phyloP scores from a whole-genome alignment of 768 basidiomycete genomes.

The Boletus speciosus region DNA sequence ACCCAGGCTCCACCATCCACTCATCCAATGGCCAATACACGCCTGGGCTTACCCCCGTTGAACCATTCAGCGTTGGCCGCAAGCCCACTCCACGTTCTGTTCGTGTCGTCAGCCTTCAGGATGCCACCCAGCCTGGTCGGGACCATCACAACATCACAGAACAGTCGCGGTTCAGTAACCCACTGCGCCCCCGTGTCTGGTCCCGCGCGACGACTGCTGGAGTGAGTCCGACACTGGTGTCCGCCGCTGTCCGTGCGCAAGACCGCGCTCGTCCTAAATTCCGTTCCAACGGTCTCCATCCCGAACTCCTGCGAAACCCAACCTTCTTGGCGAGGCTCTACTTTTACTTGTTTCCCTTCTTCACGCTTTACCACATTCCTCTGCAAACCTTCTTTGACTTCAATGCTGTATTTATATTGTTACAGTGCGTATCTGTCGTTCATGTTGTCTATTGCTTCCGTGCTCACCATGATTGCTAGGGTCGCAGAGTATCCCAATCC shows the following conservation, averaged over 20 bases:
- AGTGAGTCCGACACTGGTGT: slow-evolving; percentile 42
- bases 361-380: slow-evolving; percentile 69
- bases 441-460: background rate
- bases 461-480: slow-evolving; percentile 38
- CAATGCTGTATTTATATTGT: slow-evolving; percentile 77
- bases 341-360: slow-evolving; percentile 67
- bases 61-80: slow-evolving; percentile 49
- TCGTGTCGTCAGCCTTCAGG: slow-evolving; percentile 71
- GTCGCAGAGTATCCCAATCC: slow-evolving; percentile 74
- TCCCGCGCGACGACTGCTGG: slow-evolving; percentile 52
- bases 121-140: slow-evolving; percentile 40
- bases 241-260: slow-evolving; percentile 33
- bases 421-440: slow-evolving; percentile 59
- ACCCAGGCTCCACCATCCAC: slow-evolving; percentile 67
- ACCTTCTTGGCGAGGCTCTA: slow-evolving; percentile 51
- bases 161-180: slow-evolving; percentile 43
- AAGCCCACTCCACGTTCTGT: slow-evolving; percentile 79
- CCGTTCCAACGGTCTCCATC: slow-evolving; percentile 60
- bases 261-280: slow-evolving; percentile 56
- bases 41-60: slow-evolving; percentile 31
- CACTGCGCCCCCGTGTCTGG: slow-evolving; percentile 48
- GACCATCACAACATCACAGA: slow-evolving; percentile 50
- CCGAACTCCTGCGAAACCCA: slow-evolving; percentile 64
- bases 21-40: slow-evolving; percentile 46
- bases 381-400: slow-evolving; percentile 87